A percentile compares a stretch with the other conserved stretches of the same genome.
phyloP scores from a whole-genome alignment of 176 grass and related monocot species.

The Secale cereale region DNA sequence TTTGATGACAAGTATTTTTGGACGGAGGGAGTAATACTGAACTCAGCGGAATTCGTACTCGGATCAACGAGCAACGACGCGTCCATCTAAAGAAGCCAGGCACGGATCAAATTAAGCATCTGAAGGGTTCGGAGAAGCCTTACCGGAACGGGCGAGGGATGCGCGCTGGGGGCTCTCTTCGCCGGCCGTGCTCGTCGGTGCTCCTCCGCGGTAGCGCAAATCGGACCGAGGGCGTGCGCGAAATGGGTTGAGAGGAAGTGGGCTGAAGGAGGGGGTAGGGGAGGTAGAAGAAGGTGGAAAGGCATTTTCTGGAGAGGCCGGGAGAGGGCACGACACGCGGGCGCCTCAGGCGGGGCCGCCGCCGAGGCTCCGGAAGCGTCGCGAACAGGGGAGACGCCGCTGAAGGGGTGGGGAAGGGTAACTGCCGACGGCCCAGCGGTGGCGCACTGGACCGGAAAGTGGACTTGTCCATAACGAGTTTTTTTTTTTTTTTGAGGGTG shows the following conservation, averaged over 20 bases:
- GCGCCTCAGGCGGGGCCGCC: neutral
- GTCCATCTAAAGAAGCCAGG: neutral
- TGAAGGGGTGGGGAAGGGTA: neutral
- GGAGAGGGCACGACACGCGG: constrained; percentile 14
- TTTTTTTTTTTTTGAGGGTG: too few species aligned
- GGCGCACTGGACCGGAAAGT: too few species aligned
- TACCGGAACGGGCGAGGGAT: neutral
- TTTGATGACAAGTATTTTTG: too few species aligned
- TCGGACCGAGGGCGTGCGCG: neutral
- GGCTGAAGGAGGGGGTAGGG: constrained; percentile 6
- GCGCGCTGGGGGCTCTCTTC: neutral
- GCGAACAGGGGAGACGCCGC: constrained; percentile 13
- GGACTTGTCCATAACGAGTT: too few species aligned
- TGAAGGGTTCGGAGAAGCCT: neutral
- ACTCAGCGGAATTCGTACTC: neutral
- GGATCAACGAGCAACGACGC: neutral
- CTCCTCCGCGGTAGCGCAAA: neutral
- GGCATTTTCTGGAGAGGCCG: constrained; percentile 41
- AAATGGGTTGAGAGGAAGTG: neutral
- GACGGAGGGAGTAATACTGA: too few species aligned
- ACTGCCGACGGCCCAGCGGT: too few species aligned
- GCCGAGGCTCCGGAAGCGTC: constrained; percentile 29
- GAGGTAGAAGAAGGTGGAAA: neutral
- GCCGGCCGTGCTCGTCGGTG: neutral
- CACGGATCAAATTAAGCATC: neutral